phyloP scores from a whole-genome alignment of 192 early-diverging fungal genomes.

The Rhizoclosmatium sp. region DNA sequence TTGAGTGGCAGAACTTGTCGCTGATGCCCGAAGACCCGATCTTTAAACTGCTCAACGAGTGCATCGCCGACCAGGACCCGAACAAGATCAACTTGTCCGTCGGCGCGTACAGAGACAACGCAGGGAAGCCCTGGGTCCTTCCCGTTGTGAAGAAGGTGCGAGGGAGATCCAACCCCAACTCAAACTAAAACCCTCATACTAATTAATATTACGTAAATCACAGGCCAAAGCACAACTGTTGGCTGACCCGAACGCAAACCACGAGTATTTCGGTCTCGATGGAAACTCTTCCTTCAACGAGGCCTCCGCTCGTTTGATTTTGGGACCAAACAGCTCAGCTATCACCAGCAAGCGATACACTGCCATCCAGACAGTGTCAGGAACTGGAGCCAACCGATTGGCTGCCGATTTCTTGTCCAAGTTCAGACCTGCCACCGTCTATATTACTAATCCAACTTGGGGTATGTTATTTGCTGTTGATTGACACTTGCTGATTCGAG shows the following conservation, averaged over 20 bases:
- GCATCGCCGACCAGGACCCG: constrained; percentile 78
- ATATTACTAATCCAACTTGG: constrained; percentile 73
- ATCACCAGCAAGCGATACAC: constrained; percentile 68
- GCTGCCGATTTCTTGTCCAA: constrained; percentile 82
- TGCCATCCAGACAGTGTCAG: constrained; percentile 90
- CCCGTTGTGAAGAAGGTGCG: constrained; percentile 91
- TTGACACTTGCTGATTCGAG: background rate
- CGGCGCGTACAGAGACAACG: constrained; percentile 92
- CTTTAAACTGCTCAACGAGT: constrained; percentile 84
- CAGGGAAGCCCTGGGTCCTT: constrained; percentile 93
- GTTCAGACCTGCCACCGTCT: constrained; percentile 70
- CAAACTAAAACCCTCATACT: background rate
- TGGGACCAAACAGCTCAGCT: constrained; percentile 77
- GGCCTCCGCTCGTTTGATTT: constrained; percentile 81
- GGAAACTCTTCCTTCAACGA: constrained; percentile 79
- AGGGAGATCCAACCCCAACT: background rate
- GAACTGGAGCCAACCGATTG: constrained; percentile 87
- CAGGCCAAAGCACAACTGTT: constrained; percentile 79
- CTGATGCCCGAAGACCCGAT: constrained; percentile 88
- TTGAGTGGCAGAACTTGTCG: constrained; percentile 29
- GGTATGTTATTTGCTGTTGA: background rate
- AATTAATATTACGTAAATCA: background rate
- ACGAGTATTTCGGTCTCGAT: constrained; percentile 90
- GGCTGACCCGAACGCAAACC: constrained; percentile 74
- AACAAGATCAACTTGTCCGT: constrained; percentile 93